These are phyloP conservation scores for Plasmodium gallinaceum DNA, from an alignment of 169 alveolate species.

Conservation along the genomic window DNA sequence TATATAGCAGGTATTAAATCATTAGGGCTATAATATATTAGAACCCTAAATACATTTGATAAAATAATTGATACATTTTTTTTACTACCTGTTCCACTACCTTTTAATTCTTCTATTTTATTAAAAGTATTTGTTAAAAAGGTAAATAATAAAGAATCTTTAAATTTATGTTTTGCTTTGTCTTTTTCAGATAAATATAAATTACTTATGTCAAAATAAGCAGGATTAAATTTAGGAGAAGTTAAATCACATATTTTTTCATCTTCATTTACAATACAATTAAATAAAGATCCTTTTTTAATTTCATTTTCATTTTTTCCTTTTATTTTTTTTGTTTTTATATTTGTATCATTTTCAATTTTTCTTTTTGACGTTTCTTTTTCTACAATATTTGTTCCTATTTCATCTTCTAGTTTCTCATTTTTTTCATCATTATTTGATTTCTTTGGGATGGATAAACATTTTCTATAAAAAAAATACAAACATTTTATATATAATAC, in stretches of 20 bases:
- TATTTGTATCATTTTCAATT: conserved; percentile 22
- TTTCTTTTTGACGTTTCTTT: conserved; percentile 46
- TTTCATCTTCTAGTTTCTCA: conserved; percentile 18
- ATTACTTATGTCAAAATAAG: conserved; percentile 79
- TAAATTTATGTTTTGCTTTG: conserved; percentile 71
- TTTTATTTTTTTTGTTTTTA: conserved; percentile 29
- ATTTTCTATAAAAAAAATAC: conserved; percentile 23
- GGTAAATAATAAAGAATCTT: conserved; percentile 79
- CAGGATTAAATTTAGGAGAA: conserved; percentile 87
- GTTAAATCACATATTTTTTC: conserved; percentile 81
- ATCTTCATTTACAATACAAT: conserved; percentile 74
- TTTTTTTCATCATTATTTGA: neutral
- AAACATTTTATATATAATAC: neutral
- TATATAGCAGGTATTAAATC: conserved; percentile 89
- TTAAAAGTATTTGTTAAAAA: conserved; percentile 86
- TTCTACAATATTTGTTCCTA: conserved; percentile 10
- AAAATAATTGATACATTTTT: conserved; percentile 87
- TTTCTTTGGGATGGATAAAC: conserved; percentile 44
- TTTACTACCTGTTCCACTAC: conserved; percentile 91
- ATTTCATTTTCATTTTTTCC: conserved; percentile 74
- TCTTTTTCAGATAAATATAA: conserved; percentile 76
- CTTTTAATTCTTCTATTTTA: conserved; percentile 88
- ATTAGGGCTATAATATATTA: conserved; percentile 88
- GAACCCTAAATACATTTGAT: conserved; percentile 86
- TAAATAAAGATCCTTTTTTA: conserved; percentile 84